Base-by-base conservation (phyloP, 129 eudicot species). In the Centrapalus pauciflorus region DNA sequence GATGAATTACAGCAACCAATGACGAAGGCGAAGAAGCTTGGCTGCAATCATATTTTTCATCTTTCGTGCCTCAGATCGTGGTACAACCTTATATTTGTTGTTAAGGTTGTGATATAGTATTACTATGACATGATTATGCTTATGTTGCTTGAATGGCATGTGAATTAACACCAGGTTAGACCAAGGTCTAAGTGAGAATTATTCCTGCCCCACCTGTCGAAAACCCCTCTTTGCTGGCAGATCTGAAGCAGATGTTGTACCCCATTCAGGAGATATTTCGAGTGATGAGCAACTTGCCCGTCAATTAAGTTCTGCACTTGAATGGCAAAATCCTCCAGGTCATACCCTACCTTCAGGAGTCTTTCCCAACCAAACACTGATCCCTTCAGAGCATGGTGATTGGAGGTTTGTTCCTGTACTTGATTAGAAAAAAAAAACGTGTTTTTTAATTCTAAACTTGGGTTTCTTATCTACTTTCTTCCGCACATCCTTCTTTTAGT, bases 121-220 rank as follows among this genome's bases (percentile, higher is more conserved):
- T 65, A 64, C 12, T 29, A 64, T 41, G 26, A 51, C 20, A n/a
- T 24, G 50, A 16, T 1, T 27, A 59, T 76, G 62, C 23, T 30
- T 34, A 68, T 49, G 30, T 29, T 73, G 65, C 43, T 76, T 43
- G 48, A 3, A 50, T 66, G 72, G 54, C 56, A 49, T 19, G 37
- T 41, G n/a, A n/a, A n/a, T n/a, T 26, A 66, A 78, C 40, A 29
- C 19, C 85, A 91, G 97, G 97, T 77, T 91, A 71, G 97, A 91
- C 76, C 98, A 92, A 85, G 94, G 95, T 34, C 67, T 85, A 54
- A 81, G 41, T 75, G 95, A 85, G 72, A 83, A 76, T 48, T 88
- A 88, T 72, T 88, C 95, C 6, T 92, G 98, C 70, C 98, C 98
- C 67, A 92, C 96, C 43, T 92, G 98, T 77, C 90, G 98, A 76